These are phyloP conservation scores for Colletotrichum sublineola DNA, from an alignment of 2,329 filamentous ascomycete species.

Conservation along the genomic window DNA sequence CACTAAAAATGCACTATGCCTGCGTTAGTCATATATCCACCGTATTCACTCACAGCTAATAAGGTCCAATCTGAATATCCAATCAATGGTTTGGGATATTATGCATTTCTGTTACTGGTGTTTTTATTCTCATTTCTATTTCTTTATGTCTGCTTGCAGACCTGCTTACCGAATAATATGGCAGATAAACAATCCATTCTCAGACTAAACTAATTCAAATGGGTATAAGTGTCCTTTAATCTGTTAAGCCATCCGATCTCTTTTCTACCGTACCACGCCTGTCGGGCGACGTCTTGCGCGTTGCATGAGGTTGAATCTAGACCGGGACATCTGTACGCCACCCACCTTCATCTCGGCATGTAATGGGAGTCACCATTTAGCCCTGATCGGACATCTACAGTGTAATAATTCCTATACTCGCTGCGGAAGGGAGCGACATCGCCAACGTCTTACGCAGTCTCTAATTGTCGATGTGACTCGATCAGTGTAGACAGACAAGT, in stretches of 20 bases:
- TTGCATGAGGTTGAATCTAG: neutral
- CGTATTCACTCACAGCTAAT: neutral
- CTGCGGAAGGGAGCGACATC: neutral
- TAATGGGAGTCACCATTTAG: neutral
- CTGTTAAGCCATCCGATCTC: neutral
- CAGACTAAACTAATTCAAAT: conserved; percentile 10
- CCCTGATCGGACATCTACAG: neutral
- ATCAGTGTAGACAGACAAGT: conserved; percentile 55
- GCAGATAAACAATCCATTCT: neutral
- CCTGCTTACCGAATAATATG: neutral
- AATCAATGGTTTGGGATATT: neutral
- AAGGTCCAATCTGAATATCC: neutral
- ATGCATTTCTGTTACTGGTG: neutral
- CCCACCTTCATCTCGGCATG: neutral
- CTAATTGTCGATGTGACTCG: conserved; percentile 56
- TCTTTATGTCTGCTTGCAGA: too few species aligned
- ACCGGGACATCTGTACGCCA: neutral
- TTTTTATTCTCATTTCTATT: too few species aligned
- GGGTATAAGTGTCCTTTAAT: conserved; percentile 28
- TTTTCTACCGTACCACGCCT: neutral
- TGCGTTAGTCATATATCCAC: neutral
- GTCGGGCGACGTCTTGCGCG: neutral
- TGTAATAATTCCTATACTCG: neutral
- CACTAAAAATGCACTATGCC: neutral
- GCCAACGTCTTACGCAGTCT: conserved; percentile 51